Percentiles rank a stretch among this genome's conserved stretches.
These are phyloP conservation scores for Fusarium newnesense DNA, from an alignment of 2,329 filamentous ascomycete genomes.

Conservation along the genomic window DNA sequence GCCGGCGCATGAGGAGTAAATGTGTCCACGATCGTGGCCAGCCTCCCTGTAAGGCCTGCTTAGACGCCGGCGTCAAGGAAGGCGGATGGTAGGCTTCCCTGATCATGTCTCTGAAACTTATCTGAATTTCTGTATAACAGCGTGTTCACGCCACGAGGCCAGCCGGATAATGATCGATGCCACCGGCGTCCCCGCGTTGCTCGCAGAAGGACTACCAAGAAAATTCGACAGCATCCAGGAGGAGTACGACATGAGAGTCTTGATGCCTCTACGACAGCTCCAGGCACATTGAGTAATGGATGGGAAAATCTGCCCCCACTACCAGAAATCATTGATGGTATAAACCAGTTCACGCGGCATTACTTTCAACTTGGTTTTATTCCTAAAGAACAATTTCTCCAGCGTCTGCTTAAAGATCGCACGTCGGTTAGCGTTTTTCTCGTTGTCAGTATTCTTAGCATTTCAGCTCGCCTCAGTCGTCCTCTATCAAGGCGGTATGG, in stretches of 20 bases:
- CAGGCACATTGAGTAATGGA: conserved; percentile 47
- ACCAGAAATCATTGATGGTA: conserved; percentile 61
- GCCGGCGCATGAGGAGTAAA: conserved; percentile 67
- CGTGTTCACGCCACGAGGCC: conserved; percentile 63
- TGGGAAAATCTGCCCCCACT: conserved; percentile 63
- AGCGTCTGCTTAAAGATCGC: conserved; percentile 58
- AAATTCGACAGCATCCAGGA: conserved; percentile 51
- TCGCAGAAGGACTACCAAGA: conserved; percentile 60
- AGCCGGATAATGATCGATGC: conserved; percentile 64
- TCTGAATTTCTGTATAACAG: conserved; percentile 46
- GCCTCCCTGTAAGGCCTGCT: conserved; percentile 63
- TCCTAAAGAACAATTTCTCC: conserved; percentile 61
- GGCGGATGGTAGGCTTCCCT: conserved; percentile 59
- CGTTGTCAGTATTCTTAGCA: conserved; percentile 64
- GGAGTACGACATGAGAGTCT: conserved; percentile 51
- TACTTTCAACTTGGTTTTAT: conserved; percentile 71
- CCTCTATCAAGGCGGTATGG: conserved; percentile 60
- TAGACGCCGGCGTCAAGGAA: conserved; percentile 58
- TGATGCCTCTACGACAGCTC: conserved; percentile 43
- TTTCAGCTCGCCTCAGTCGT: conserved; percentile 66
- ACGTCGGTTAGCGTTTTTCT: conserved; percentile 65
- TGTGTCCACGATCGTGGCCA: conserved; percentile 61
- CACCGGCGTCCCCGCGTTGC: conserved; percentile 61
- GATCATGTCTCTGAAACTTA: not conserved
- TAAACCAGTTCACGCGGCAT: conserved; percentile 63